These are phyloP conservation scores for Ampelocalamus luodianensis DNA, from an alignment of 176 grass and related monocot species.

Conservation along the genomic window DNA sequence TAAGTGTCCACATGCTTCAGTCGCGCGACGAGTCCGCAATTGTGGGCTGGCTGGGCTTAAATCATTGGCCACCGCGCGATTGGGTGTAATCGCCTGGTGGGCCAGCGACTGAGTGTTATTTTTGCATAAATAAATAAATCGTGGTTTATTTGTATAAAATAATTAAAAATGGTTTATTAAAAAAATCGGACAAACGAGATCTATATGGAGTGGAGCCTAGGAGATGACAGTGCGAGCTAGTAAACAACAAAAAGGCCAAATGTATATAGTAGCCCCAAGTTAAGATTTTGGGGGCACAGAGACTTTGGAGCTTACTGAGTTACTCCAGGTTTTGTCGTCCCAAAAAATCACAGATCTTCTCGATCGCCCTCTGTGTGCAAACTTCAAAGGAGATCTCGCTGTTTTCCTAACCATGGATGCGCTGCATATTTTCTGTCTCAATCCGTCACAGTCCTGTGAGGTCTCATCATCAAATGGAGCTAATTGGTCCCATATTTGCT, in stretches of 20 bases:
- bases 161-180: too few relatives aligned
- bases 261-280: conserved; percentile 1
- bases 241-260: neutral
- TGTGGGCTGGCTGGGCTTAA: too few relatives aligned
- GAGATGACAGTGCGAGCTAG: conserved; percentile 26
- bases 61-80: too few relatives aligned
- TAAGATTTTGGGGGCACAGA: neutral
- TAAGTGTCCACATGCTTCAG: too few relatives aligned
- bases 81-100: too few relatives aligned
- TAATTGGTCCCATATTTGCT: neutral
- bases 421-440: neutral
- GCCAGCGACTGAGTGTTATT: too few relatives aligned
- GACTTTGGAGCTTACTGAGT: neutral
- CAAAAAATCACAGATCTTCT: neutral
- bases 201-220: neutral
- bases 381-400: neutral
- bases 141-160: too few relatives aligned
- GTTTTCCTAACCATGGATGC: neutral
- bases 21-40: too few relatives aligned
- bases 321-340: neutral
- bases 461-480: neutral
- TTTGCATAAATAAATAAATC: too few relatives aligned
- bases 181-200: conserved; percentile 20
- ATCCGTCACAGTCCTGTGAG: too few relatives aligned
- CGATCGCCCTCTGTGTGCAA: neutral